Evolutionary conservation across 2,329 filamentous ascomycete genomes (phyloP).

Genomic region (Stemphylium vesicarium): DNA sequence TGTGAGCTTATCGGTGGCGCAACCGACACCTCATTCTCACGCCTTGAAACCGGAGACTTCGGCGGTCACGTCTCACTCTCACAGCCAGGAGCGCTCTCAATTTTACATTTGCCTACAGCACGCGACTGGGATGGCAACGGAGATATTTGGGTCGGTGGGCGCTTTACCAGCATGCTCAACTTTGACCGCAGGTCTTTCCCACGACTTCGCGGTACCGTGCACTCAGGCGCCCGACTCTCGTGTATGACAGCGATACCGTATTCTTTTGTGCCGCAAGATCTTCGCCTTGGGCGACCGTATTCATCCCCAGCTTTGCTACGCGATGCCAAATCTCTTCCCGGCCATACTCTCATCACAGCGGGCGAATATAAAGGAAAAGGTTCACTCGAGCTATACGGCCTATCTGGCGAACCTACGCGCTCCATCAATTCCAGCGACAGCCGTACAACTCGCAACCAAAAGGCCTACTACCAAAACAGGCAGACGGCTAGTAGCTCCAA

Average conservation of each 20-base stretch:
- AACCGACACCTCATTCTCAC: constrained; percentile 35
- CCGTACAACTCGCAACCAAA: constrained; percentile 51
- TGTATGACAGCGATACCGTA: constrained; percentile 73
- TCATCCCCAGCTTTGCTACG: constrained; percentile 62
- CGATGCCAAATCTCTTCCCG: constrained; percentile 59
- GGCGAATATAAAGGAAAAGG: constrained; percentile 94
- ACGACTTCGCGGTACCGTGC: constrained; percentile 74
- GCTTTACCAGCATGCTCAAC: constrained; percentile 86
- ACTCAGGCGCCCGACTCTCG: constrained; percentile 82
- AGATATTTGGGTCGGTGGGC: constrained; percentile 86
- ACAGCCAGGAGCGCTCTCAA: constrained; percentile 81
- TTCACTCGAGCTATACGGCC: constrained; percentile 83
- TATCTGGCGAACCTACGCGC: constrained; percentile 52
- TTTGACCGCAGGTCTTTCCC: constrained; percentile 90
- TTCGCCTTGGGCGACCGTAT: constrained; percentile 62
- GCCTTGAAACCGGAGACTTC: constrained; percentile 60
- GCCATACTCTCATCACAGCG: constrained; percentile 77
- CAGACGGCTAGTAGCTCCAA: constrained; percentile 83
- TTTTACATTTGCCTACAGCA: constrained; percentile 74
- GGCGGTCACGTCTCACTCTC: constrained; percentile 72
- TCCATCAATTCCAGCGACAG: constrained; percentile 38
- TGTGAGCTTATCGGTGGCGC: constrained; percentile 40
- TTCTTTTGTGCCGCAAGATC: constrained; percentile 68
- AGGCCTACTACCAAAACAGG: constrained; percentile 65
- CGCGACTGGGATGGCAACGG: constrained; percentile 66